phyloP scores from a whole-genome alignment of 192 early-diverging fungal genomes.

The Podila epigama region DNA sequence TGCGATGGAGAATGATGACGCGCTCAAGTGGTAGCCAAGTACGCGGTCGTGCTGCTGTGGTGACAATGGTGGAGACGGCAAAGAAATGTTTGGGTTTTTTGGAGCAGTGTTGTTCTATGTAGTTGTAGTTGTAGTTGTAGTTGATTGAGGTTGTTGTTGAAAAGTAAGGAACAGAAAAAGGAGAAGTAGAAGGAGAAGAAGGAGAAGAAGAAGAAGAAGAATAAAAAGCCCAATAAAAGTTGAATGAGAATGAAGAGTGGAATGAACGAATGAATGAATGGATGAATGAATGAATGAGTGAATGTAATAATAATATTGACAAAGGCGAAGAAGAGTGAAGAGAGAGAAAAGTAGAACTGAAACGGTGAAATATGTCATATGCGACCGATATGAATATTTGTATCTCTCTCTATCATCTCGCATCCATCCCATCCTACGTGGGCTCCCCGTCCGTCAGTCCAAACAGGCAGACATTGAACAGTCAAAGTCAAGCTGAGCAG shows the following conservation, averaged over 20 bases:
- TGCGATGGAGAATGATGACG: not conserved
- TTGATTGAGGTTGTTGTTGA: not conserved
- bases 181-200: not conserved
- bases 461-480: no score
- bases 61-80: constrained; percentile 39
- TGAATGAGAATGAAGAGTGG: not conserved
- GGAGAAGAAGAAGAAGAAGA: not conserved
- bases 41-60: constrained; percentile 21
- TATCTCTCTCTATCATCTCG: no score
- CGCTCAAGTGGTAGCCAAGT: not conserved
- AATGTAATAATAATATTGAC: no score
- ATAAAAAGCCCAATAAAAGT: not conserved
- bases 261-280: not conserved
- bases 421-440: no score
- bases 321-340: no score
- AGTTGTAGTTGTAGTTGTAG: no score
- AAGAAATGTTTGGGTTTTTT: not conserved
- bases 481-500: no score
- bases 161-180: not conserved
- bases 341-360: not conserved
- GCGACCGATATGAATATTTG: no score
- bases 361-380: not conserved
- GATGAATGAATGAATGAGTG: not conserved
- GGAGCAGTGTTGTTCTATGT: not conserved
- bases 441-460: no score